phyloP scores from a whole-genome alignment of 106 monocot genomes.

The Hemerocallis citrina region DNA sequence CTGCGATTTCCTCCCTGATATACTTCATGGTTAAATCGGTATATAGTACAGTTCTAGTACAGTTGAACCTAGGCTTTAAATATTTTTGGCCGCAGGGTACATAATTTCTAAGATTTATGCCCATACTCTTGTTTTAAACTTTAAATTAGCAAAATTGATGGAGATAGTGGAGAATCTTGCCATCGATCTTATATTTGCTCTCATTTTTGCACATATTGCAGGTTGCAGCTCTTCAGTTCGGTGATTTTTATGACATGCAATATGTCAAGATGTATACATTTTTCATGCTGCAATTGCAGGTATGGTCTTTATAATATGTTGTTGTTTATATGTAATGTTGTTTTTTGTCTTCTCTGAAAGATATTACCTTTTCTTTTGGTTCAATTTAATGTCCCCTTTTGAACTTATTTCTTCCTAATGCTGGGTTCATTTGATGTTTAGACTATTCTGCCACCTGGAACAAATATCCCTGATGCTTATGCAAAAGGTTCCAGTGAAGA shows the following conservation, averaged over 20 bases:
- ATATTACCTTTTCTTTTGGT: neutral
- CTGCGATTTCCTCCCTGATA: too few species aligned
- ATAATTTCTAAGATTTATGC: too few species aligned
- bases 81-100: too few species aligned
- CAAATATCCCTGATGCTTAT: constrained; percentile 93
- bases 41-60: too few species aligned
- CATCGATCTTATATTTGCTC: neutral
- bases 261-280: constrained; percentile 90
- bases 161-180: too few species aligned
- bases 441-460: constrained; percentile 79
- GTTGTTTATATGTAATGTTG: neutral
- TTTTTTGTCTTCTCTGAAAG: neutral
- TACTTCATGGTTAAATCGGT: too few species aligned
- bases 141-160: too few species aligned
- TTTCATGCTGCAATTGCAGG: constrained; percentile 96
- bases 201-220: constrained; percentile 15
- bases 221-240: constrained; percentile 98
- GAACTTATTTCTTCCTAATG: neutral
- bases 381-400: neutral
- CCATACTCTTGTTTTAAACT: too few species aligned
- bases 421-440: constrained; percentile 9
- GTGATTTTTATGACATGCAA: constrained; percentile 87
- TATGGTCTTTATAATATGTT: constrained; percentile 4
- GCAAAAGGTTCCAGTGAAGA: constrained; percentile 95
- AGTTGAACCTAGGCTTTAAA: too few species aligned